Evolutionary conservation across 176 grass and related monocot genomes (phyloP), one percentile per base, ranked within the genome.

Genomic region (Triticum urartu): DNA sequence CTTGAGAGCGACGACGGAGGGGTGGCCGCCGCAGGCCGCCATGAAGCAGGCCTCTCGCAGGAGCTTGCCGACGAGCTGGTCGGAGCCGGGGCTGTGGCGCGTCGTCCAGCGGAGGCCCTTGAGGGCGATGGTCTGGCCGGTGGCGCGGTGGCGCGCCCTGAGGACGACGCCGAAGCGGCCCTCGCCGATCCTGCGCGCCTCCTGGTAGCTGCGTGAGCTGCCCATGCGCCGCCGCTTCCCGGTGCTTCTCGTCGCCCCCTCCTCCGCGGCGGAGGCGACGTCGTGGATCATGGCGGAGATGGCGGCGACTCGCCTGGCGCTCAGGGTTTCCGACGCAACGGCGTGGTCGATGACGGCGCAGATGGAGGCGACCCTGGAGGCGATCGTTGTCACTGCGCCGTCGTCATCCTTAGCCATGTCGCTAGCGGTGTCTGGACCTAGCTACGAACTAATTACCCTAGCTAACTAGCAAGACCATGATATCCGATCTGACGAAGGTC

Each of bases 261-360:
- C 68, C 2, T 1, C 13, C 2, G 22, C 62, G 62, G 39, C 54
- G 54, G 54, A 58, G 54, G 54, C 12, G 11, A 72, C 2, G 33
- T 72, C 81, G 34, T 61, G 35, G 36, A 84, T 84, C 81, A 62
- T 74, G 54, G 69, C 68, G 25, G 69, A 75, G 54, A 84, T 64
- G 56, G 56, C 56, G 56, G 70, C 69, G 0, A 39, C 81, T 9
- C 50, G 32, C 2, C 67, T 59, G 5, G 14, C 22, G 81, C 43
- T 61, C 14, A 72, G 10, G 33, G 66, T 6, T 54, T 22, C 2
- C 4, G 22, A 7, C 13, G 7, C 54, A 21, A 58, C 24, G 15
- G 15, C 15, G 17, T 14, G 9, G 14, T 73, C 21, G 52, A 75
- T 63, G 54, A 8, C 10, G 68, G 39, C 15, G 36, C 81, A 84